phyloP scores from a whole-genome alignment of 208 protist species.

The Kentomonas sorsogonicus region DNA sequence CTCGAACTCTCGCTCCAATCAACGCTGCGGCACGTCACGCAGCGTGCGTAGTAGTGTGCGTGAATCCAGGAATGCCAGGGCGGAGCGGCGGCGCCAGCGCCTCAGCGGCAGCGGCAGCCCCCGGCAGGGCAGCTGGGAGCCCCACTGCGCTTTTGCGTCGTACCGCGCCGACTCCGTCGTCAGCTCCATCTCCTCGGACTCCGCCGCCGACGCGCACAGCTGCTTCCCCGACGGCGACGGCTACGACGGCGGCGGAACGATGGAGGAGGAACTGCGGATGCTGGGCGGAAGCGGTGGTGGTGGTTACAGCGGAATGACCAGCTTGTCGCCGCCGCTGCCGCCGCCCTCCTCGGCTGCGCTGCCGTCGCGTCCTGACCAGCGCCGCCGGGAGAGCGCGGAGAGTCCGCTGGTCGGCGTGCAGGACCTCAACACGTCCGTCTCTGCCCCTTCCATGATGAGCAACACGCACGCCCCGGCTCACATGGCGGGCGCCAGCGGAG shows the following conservation, averaged over 20 bases:
- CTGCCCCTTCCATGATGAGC: constrained; percentile 37
- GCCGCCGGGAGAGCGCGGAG: neutral
- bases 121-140: neutral
- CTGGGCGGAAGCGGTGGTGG: too few species aligned
- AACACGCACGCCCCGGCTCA: constrained; percentile 31
- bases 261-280: constrained; percentile 18
- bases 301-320: neutral
- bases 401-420: neutral
- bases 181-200: constrained; percentile 42
- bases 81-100: too few species aligned
- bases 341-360: constrained; percentile 1
- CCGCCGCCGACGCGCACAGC: constrained; percentile 19
- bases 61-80: too few species aligned
- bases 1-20: too few species aligned
- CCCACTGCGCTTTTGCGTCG: neutral
- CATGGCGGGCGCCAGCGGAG: constrained; percentile 9
- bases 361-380: neutral
- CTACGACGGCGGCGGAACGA: constrained; percentile 16
- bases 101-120: too few species aligned
- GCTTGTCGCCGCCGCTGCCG: too few species aligned
- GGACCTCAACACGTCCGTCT: constrained; percentile 7
- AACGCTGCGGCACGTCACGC: too few species aligned
- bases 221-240: constrained; percentile 22
- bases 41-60: too few species aligned
- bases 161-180: constrained; percentile 23